Conservation (phyloP, 805 yeast species). For the Pichia ethanolica region DNA sequence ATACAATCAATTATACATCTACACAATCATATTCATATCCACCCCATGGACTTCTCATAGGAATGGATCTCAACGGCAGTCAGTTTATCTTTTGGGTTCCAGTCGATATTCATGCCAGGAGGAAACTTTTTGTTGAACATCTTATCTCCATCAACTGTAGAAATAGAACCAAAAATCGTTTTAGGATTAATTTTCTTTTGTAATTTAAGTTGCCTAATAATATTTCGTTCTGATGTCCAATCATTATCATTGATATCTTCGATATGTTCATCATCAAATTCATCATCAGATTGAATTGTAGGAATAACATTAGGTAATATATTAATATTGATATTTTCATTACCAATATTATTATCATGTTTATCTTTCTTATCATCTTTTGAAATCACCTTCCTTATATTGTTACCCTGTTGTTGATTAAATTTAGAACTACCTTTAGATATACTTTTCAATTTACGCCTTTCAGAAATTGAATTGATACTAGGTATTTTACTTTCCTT, state of each 20-base stretch:
- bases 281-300: neutral
- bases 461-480: neutral
- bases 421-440: neutral
- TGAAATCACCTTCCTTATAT: no score
- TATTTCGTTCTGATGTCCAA: neutral
- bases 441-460: neutral
- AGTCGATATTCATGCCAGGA: slow-evolving; percentile 19
- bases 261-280: neutral
- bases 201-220: neutral
- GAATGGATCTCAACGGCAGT: slow-evolving; percentile 20
- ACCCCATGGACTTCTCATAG: slow-evolving; percentile 25
- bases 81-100: slow-evolving; percentile 20
- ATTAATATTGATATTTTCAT: neutral
- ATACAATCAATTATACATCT: neutral
- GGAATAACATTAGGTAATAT: slow-evolving; percentile 1
- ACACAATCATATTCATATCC: slow-evolving; percentile 14
- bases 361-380: neutral
- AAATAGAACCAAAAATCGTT: slow-evolving; percentile 21
- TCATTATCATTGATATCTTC: neutral
- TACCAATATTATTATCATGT: neutral
- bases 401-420: neutral
- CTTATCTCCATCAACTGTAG: slow-evolving; percentile 16
- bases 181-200: slow-evolving; percentile 17
- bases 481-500: neutral
- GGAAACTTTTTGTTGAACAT: slow-evolving; percentile 19